These are phyloP conservation scores for Neoascochyta sp. DNA, from an alignment of 2,329 filamentous ascomycete genomes.

Conservation along the genomic window DNA sequence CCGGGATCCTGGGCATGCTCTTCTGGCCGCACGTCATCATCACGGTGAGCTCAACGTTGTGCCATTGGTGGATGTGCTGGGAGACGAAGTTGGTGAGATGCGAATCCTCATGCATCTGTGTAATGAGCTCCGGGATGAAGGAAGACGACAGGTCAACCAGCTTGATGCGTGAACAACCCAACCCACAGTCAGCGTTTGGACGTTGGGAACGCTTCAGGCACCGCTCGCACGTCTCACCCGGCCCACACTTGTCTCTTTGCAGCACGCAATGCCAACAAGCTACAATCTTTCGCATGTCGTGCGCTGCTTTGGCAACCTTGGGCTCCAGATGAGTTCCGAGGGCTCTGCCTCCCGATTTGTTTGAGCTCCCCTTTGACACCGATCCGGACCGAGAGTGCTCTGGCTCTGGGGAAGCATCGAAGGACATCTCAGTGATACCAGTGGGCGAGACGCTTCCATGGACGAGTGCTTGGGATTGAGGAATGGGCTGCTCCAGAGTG, in stretches of 20 bases:
- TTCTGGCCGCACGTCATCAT: constrained; percentile 43
- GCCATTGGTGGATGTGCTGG: constrained; percentile 38
- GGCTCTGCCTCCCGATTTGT: constrained; percentile 37
- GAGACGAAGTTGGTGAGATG: constrained; percentile 41
- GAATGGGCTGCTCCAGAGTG: neutral
- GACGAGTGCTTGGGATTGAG: constrained; percentile 1
- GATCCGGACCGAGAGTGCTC: constrained; percentile 18
- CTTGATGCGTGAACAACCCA: constrained; percentile 47
- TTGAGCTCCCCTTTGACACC: constrained; percentile 17
- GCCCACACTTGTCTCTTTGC: constrained; percentile 46
- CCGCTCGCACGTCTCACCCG: constrained; percentile 39
- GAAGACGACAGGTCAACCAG: constrained; percentile 43
- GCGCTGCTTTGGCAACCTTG: constrained; percentile 40
- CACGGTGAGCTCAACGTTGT: constrained; percentile 39
- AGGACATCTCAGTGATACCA: constrained; percentile 15
- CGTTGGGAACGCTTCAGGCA: constrained; percentile 40
- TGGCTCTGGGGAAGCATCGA: constrained; percentile 25
- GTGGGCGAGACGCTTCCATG: constrained; percentile 9
- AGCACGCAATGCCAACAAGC: constrained; percentile 50
- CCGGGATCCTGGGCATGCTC: constrained; percentile 42
- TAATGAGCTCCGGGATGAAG: constrained; percentile 44
- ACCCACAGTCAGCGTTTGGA: constrained; percentile 39
- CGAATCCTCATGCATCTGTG: constrained; percentile 44
- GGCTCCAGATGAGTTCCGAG: constrained; percentile 38
- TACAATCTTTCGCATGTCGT: constrained; percentile 45